Base-by-base conservation (phyloP, 805 yeast species). In the Pichia sporocuriosa region DNA sequence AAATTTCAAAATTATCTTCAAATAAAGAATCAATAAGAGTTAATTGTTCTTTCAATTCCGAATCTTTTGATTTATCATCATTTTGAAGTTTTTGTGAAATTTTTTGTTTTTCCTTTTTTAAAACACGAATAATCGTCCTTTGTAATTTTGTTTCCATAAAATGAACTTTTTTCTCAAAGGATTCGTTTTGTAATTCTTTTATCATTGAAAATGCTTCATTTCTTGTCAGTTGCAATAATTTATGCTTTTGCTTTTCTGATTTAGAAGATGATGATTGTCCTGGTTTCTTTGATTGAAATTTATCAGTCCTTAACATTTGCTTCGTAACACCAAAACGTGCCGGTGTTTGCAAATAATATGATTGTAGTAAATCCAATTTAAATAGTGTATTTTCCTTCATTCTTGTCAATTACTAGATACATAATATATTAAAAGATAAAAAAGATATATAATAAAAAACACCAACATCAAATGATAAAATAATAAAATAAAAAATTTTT, bases 351-450 rank as follows among this genome's bases (percentile, higher is more conserved):
- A 67, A 54, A 58, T 65, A 75, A 51, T 72, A 70, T 29, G 67
- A 65, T 50, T 79, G 83, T 28, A 79, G 58, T 21, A 77, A 56
- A 52, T 79, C 85, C 34, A 79, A 59, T 50, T 70, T 71, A 76
- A 80, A 75, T 33, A 69, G 47, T 27, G 59, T 57, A 45, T 69
- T 72, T 40, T 68, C 68, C 49, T 65, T 66, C 45, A 43, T 26
- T 40, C 6, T 19, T 6, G 8, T 11, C 17, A n/a, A n/a, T n/a
- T n/a, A n/a, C n/a, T n/a, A n/a, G n/a, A n/a, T n/a, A n/a, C n/a
- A n/a, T n/a, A n/a, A n/a, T n/a, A n/a, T n/a, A n/a, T n/a, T n/a
- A n/a, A n/a, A n/a, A n/a, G n/a, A n/a, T n/a, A 17, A 10, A 16
- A n/a, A 7, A 8, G 20, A 9, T n/a, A n/a, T n/a, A n/a, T n/a